Evolutionary conservation across 1,284 basidiomycete genomes (phyloP), one percentile per base, ranked within the genome.

Genomic region (Apiotrichum sp.): DNA sequence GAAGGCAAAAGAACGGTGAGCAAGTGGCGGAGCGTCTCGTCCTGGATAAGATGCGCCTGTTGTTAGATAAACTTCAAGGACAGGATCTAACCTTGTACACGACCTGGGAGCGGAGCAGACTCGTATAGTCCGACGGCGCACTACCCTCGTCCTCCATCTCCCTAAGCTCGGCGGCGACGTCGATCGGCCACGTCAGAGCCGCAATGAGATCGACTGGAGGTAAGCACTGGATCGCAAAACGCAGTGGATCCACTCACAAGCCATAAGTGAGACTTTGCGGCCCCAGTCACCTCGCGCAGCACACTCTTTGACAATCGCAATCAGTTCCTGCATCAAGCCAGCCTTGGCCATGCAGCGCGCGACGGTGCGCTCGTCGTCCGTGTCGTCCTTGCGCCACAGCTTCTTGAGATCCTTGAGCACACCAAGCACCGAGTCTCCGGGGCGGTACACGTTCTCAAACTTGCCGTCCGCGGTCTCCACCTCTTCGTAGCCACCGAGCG

Each of bases 101-200:
- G 33, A 91, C 77, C 71, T 96, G 93, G 58, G 86, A 86, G 62
- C 83, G 77, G 31, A 87, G 73, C 13, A 96, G 81, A 61, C 86
- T 84, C 0, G 89, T 89, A 72, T 93, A 96, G 74, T 97, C 93
- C 14, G 88, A 83, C 16, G 85, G 82, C 57, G 82, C 82, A 68
- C 87, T 86, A 32, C 83, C 86, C 50, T 89, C 87, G 36, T 61
- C 62, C 67, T 90, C 87, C 49, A 93, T 81, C 69, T 96, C 93
- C 69, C 88, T 88, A 59, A 97, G 79, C 75, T 97, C 93, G 66
- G 89, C 86, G 1, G 88, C 87, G 58, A 96, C 79, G 75, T 97
- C 89, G 57, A 97, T 93, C 1, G 93, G 93, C 93, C 93, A 97
- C 3, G 92, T 97, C 86, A 97, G 88, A 0, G 92, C 91, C 0